A percentile compares a stretch with the other conserved stretches of the same genome.
These are phyloP conservation scores for Tilletia horrida DNA, from an alignment of 1,284 basidiomycete species.

Conservation along the genomic window DNA sequence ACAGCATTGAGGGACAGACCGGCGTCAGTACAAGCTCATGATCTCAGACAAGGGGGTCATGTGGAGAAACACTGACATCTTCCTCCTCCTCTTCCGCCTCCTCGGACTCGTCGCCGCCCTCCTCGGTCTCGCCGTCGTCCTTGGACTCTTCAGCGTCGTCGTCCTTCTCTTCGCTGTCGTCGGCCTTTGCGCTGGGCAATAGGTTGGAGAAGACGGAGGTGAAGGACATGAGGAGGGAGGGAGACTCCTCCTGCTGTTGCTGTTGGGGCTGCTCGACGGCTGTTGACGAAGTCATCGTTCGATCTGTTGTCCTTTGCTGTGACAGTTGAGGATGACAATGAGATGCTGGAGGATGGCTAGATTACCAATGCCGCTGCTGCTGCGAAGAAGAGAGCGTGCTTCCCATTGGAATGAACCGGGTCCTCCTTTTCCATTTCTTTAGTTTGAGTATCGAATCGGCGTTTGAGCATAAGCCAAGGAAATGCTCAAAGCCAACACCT, in stretches of 20 bases:
- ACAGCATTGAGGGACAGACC: background rate
- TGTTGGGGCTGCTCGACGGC: background rate
- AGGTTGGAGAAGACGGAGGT: conserved; percentile 40
- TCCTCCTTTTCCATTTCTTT: no score
- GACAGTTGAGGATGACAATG: no score
- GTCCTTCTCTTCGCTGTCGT: conserved; percentile 22
- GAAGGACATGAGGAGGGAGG: conserved; percentile 34
- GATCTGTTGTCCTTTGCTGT: no score
- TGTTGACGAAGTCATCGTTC: no score
- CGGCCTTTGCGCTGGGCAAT: conserved; percentile 37
- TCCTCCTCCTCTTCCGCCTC: conserved; percentile 42
- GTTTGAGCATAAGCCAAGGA: no score
- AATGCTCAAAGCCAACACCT: no score
- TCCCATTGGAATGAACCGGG: background rate
- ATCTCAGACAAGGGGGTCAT: background rate
- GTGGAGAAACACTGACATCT: conserved; percentile 29
- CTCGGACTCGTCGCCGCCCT: conserved; percentile 17
- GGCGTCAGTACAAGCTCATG: background rate
- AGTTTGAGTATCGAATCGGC: no score
- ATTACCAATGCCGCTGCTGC: no score
- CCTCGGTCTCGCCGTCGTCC: conserved; percentile 25
- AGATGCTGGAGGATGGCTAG: no score
- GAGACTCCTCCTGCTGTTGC: conserved; percentile 5
- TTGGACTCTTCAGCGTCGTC: conserved; percentile 21
- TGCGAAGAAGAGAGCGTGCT: background rate